Base-by-base conservation (phyloP, 345 rosid genomes). In the Euphorbia peplus region DNA sequence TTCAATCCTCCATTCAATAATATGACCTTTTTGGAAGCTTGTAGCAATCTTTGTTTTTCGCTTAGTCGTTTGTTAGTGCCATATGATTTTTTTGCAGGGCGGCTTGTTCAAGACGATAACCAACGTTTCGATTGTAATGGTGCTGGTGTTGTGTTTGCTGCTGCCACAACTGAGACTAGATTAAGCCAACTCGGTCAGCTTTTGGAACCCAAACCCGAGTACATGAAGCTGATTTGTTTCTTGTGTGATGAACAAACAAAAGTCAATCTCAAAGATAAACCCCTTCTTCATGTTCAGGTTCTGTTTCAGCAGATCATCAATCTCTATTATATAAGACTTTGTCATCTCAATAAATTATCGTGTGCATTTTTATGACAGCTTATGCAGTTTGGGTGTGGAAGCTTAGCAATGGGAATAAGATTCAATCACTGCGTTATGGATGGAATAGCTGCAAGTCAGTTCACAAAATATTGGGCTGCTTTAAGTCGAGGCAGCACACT, bases 381-480 rank as follows among this genome's bases (percentile, higher is more conserved):
- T 4, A 75, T 71, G 14, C 61, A 59, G 24, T 70, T 75, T 21
- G 75, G 63, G 28, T 70, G 75, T 35, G 79, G 79, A 75, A 59
- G 79, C 67, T 60, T 75, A 37, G 71, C 79, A 46, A 21, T 75
- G 4, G 75, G 68, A 25, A 58, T 70, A 6, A 19, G 70, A 24
- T 70, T 59, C 57, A 70, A 75, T 50, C 79, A 75, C 14, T 70
- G 71, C 21, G 39, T 64, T 22, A 14, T 75, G 41, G 75, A 75
- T 26, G 79, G 79, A 10, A 52, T 60, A 3, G 70, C 71, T 8
- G 68, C 32, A 6, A 5, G 74, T 0, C 63, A 70, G 3, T 64
- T 75, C 39, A 37, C 58, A 51, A 8, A 13, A 32, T 65, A 66
- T 21, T 29, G 66, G 32, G 79, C 71, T 19, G 60, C 75, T 35